These are phyloP conservation scores for Aphanoascus verrucosus DNA, from an alignment of 2,329 filamentous ascomycete species.

Conservation along the genomic window DNA sequence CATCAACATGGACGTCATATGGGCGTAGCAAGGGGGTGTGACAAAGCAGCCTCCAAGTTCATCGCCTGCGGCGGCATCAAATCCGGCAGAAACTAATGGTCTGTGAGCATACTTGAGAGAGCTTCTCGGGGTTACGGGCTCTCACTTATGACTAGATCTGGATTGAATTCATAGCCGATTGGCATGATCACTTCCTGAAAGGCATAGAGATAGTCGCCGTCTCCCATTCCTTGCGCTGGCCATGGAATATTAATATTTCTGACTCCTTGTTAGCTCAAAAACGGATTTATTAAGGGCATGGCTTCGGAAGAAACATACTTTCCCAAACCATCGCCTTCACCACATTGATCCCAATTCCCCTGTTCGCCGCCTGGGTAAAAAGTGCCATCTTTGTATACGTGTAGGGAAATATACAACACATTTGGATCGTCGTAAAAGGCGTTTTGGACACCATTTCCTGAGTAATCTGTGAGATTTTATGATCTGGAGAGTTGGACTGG, in stretches of 20 bases:
- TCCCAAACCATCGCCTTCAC: conserved; percentile 47
- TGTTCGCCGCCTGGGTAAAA: conserved; percentile 67
- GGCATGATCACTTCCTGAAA: conserved; percentile 97
- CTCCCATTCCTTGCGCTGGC: conserved; percentile 68
- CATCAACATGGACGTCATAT: conserved; percentile 99
- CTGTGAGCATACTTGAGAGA: conserved; percentile 13
- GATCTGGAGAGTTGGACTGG: background rate
- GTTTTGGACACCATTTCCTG: conserved; percentile 86
- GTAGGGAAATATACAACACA: conserved; percentile 87
- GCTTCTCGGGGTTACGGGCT: background rate
- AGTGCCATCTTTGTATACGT: conserved; percentile 69
- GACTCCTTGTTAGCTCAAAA: conserved; percentile 5
- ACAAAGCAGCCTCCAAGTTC: conserved; percentile 89
- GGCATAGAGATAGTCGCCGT: conserved; percentile 91
- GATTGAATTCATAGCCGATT: conserved; percentile 83
- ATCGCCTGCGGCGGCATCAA: conserved; percentile 90
- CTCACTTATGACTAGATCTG: conserved; percentile 71
- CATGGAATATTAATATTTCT: conserved; percentile 60
- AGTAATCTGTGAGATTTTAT: conserved; percentile 14
- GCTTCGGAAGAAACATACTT: conserved; percentile 32
- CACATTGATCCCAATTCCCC: conserved; percentile 51
- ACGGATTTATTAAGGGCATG: background rate
- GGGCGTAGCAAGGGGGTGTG: conserved; percentile 79
- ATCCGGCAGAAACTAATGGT: conserved; percentile 67
- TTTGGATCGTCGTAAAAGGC: conserved; percentile 94